Conservation (phyloP, 257 asterid species). For the Mitragyna speciosa region DNA sequence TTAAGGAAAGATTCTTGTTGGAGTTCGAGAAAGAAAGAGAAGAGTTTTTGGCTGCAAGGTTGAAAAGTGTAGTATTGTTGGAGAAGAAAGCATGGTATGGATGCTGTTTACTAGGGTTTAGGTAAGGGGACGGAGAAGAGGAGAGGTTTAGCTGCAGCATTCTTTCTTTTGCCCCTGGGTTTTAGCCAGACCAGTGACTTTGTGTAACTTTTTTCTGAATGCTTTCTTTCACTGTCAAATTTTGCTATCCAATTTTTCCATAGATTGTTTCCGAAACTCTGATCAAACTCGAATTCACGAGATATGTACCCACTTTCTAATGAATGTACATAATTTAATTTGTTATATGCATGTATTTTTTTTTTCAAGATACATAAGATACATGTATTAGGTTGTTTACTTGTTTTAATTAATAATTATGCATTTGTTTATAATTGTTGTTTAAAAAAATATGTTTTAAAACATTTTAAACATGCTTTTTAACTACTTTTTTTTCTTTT, state of each 20-base stretch:
- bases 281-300: too few relatives aligned
- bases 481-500: too few relatives aligned
- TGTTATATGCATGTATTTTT: too few relatives aligned
- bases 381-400: too few relatives aligned
- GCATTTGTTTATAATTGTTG: too few relatives aligned
- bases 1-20: slow-evolving; percentile 28
- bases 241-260: neutral
- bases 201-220: neutral
- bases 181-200: too few relatives aligned
- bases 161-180: slow-evolving; percentile 7
- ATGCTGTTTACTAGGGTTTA: slow-evolving; percentile 44
- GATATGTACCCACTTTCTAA: too few relatives aligned
- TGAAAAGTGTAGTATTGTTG: slow-evolving; percentile 24
- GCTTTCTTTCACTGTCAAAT: neutral
- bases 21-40: slow-evolving; percentile 22
- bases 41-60: slow-evolving; percentile 15
- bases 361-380: too few relatives aligned
- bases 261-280: neutral
- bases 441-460: too few relatives aligned
- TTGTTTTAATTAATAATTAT: too few relatives aligned
- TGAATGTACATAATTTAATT: too few relatives aligned
- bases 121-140: slow-evolving; percentile 40
- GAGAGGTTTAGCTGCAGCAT: slow-evolving; percentile 36
- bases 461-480: too few relatives aligned
- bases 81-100: slow-evolving; percentile 18